Base-by-base conservation (phyloP, 2,329 filamentous ascomycete species). In the Talaromyces atroroseus region DNA sequence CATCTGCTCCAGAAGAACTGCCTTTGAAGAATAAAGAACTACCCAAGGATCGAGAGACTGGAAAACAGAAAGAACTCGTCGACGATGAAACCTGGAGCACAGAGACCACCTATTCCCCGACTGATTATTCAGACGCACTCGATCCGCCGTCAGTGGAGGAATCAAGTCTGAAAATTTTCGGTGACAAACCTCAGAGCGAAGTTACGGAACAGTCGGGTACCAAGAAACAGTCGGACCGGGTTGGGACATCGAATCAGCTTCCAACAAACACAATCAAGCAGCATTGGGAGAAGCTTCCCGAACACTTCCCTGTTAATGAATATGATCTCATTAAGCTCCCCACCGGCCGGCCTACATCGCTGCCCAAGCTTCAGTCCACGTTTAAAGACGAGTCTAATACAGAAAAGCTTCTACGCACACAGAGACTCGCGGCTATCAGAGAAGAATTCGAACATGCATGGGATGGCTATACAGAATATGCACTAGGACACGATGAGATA, bases 401-500 rank as follows among this genome's bases (percentile, higher is more conserved):
- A 11, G 80, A 78, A 26, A 85, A 82, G 64, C 78, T 79, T 49
- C 83, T 83, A 63, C 84, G 92, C 34, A 71, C 85, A 58, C 72
- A 81, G 52, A 85, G 89, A 57, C 80, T 88, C 57, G 76, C 78
- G 8, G 76, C 80, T 38, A 86, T 97, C 68, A 90, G 85, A 68
- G 78, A 81, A 5, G 87, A 91, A 57, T 89, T 95, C 70, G 76
- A 82, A 64, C 86, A 86, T 64, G 85, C 90, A 0, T 97, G 94
- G 92, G 74, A 77, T 3, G 90, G 89, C 36, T 97, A 97, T 74
- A 88, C 82, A 66, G 78, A 84, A 59, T 80, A 85, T 64, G 92
- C 92, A 11, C 94, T 89, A 84, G 82, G 86, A 60, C 89, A 95
- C 63, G 94, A 97, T 67, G 94, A 97, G 74, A 74, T 97, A 16